Evolutionary conservation across 2,329 filamentous ascomycete species (phyloP), one percentile per base, ranked within the genome.

Genomic region (Beauveria varroae): DNA sequence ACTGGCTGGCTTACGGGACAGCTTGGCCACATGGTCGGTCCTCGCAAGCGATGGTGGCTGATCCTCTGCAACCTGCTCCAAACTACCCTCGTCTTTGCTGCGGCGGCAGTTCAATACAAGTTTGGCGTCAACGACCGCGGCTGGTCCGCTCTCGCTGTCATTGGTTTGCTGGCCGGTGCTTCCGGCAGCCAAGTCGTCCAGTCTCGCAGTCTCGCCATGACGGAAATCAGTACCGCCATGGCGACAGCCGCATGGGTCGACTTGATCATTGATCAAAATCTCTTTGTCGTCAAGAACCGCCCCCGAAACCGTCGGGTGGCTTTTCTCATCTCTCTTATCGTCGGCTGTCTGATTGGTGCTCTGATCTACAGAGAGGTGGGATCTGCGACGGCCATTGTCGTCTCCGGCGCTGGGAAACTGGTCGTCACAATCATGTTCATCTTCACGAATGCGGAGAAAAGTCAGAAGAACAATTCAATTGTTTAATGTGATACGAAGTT

Each of bases 171-270:
- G 34, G 82, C 83, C 0, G 79, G 82, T 54, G 78, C 83, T 0
- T 76, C 82, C 0, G 84, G 84, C 0, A 81, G 78, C 53, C 84
- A 87, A 68, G 83, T 87, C 0, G 83, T 84, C 3, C 79, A 83
- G 72, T 78, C 78, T 2, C 75, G 84, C 26, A 76, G 78, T 44
- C 68, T 87, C 60, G 72, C 75, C 51, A 80, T 86, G 72, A 81
- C 81, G 0, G 84, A 87, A 69, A 86, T 87, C 66, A 84, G 78
- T 62, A 87, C 85, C 0, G 83, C 84, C 28, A 86, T 86, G 83
- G 84, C 83, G 0, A 87, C 84, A 5, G 83, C 84, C 0, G 84
- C 84, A 1, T 86, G 81, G 78, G 75, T 87, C 1, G 84, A 87
- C 66, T 67, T 86, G 60, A 69, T 85, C 57, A 81, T 85, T 59